Percentiles rank a stretch among this genome's conserved stretches.
Conservation (phyloP, 1,284 basidiomycete genomes). For the Kalmanozyma brasiliensis region DNA sequence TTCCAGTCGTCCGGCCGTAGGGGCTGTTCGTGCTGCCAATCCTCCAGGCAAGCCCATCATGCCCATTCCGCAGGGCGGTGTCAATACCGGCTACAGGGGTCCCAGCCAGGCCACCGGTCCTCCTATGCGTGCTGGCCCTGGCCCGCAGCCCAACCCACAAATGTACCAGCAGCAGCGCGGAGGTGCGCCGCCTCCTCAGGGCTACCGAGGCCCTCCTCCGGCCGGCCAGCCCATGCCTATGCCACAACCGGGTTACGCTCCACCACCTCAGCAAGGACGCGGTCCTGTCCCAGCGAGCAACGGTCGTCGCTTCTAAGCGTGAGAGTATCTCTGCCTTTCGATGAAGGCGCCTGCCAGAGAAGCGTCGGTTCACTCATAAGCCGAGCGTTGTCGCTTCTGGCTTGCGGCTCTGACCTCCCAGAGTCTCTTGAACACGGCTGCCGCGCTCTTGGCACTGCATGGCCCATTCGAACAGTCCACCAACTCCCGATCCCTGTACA, state of each 20-base stretch:
- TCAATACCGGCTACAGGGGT: slow-evolving; percentile 36
- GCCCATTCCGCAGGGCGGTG: slow-evolving; percentile 33
- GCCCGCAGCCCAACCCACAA: slow-evolving; percentile 41
- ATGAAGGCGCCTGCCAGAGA: background rate
- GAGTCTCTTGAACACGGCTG: no score
- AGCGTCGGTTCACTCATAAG: no score
- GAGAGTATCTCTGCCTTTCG: background rate
- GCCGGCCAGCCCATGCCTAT: slow-evolving; percentile 18
- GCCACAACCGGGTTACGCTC: slow-evolving; percentile 35
- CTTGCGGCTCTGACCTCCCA: no score
- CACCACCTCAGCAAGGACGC: slow-evolving; percentile 28
- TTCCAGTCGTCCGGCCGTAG: slow-evolving; percentile 38
- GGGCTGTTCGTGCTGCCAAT: slow-evolving; percentile 23
- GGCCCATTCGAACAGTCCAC: no score
- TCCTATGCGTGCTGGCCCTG: slow-evolving; percentile 29
- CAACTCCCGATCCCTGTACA: no score
- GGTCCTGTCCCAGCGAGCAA: slow-evolving; percentile 29
- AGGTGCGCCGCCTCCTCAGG: slow-evolving; percentile 34
- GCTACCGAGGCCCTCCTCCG: slow-evolving; percentile 32
- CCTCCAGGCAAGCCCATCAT: slow-evolving; percentile 29
- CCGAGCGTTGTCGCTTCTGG: no score
- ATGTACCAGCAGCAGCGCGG: slow-evolving; percentile 45
- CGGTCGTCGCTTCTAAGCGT: slow-evolving; percentile 35
- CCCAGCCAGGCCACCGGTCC: slow-evolving; percentile 19
- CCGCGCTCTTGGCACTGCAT: no score